phyloP scores from a whole-genome alignment of 345 rosid genomes.

The Capsella bursapastoris region DNA sequence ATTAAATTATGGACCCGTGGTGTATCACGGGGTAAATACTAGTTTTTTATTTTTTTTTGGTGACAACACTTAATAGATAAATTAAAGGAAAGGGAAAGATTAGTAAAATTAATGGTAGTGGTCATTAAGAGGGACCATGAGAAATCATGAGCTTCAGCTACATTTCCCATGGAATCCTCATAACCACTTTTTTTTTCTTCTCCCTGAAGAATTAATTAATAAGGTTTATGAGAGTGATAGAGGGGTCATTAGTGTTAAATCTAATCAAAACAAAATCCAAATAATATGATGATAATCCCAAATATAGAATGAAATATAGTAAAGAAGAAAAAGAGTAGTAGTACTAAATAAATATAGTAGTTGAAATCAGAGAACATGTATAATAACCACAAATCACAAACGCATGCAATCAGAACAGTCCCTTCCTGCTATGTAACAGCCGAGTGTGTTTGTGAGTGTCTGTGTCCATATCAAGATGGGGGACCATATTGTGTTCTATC shows the following conservation, averaged over 20 bases:
- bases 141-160: constrained; percentile 42
- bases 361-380: constrained; percentile 14
- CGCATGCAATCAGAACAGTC: constrained; percentile 37
- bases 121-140: constrained; percentile 38
- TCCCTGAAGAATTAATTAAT: background rate
- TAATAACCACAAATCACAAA: constrained; percentile 21
- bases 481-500: constrained; percentile 28
- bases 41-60: too few relatives aligned
- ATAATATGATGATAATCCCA: constrained; percentile 22
- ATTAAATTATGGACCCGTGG: too few relatives aligned
- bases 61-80: background rate
- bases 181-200: constrained; percentile 29
- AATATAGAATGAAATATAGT: background rate
- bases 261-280: constrained; percentile 33
- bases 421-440: constrained; percentile 8
- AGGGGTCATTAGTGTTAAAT: constrained; percentile 25
- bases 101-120: constrained; percentile 24
- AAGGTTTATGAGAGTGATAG: constrained; percentile 15
- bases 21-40: too few relatives aligned
- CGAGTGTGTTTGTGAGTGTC: constrained; percentile 7
- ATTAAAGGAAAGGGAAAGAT: background rate
- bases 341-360: constrained; percentile 12
- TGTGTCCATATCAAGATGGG: constrained; percentile 32
- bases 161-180: constrained; percentile 45
- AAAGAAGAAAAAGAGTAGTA: background rate